phyloP scores from a whole-genome alignment of 2,329 filamentous ascomycete genomes.

The Nemania serpens region DNA sequence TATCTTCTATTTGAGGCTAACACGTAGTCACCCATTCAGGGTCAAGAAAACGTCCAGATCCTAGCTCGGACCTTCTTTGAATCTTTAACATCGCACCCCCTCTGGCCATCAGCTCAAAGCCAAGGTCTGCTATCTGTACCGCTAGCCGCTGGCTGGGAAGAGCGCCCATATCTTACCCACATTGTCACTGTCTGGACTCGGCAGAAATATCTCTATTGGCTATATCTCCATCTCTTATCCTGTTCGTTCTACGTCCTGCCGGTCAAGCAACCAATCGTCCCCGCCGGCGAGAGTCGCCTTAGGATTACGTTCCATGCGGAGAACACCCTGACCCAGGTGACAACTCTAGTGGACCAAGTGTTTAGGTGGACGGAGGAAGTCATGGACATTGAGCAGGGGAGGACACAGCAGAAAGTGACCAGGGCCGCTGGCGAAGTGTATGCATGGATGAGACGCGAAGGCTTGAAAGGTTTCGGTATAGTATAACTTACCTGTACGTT shows the following conservation, averaged over 20 bases:
- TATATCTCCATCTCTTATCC: constrained; percentile 35
- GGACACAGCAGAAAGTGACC: background rate
- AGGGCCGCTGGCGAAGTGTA: background rate
- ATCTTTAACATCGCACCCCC: background rate
- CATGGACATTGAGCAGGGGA: constrained; percentile 24
- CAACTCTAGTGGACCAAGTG: constrained; percentile 39
- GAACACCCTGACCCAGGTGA: constrained; percentile 45
- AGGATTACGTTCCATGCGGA: constrained; percentile 47
- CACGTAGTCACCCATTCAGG: no score
- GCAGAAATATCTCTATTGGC: constrained; percentile 27
- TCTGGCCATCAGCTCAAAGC: background rate
- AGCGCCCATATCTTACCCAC: background rate
- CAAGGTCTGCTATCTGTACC: background rate
- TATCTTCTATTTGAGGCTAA: background rate
- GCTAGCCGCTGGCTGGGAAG: background rate
- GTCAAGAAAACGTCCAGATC: no score
- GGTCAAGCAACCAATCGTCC: constrained; percentile 48
- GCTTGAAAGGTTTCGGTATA: background rate
- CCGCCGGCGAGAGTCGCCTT: constrained; percentile 39
- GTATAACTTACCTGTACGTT: no score
- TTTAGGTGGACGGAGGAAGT: constrained; percentile 41
- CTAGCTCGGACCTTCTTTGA: background rate
- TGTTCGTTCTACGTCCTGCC: constrained; percentile 32
- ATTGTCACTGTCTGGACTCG: background rate
- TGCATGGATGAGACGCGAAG: background rate